A percentile compares a stretch with the other conserved stretches of the same genome.
Evolutionary conservation across 257 asterid species (phyloP).

Genomic region (Leptodermis oblonga): DNA sequence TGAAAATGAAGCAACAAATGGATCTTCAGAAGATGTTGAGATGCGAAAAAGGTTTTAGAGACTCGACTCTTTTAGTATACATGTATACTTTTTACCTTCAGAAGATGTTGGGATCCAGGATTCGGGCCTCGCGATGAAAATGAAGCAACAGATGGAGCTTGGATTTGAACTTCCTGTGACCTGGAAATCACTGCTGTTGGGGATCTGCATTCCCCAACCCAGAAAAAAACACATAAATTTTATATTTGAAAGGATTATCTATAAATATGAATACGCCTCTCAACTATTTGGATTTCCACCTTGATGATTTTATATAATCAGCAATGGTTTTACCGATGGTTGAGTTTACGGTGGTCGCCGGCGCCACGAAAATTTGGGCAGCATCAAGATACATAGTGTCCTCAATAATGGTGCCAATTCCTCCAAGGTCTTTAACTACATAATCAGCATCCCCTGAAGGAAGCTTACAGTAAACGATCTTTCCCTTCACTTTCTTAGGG

Average conservation of each 20-base stretch:
- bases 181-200: constrained; percentile 64
- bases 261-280: too few relatives aligned
- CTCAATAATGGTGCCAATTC: constrained; percentile 61
- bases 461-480: constrained; percentile 62
- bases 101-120: not conserved
- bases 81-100: not conserved
- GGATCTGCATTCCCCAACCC: constrained; percentile 41
- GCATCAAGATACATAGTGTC: constrained; percentile 52
- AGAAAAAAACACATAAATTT: not conserved
- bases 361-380: constrained; percentile 76
- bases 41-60: too few relatives aligned
- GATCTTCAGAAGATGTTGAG: too few relatives aligned
- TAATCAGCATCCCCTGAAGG: constrained; percentile 66
- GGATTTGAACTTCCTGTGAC: constrained; percentile 56
- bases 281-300: constrained; percentile 26
- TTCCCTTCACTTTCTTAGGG: constrained; percentile 75
- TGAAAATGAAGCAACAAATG: constrained; percentile 73
- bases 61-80: not conserved
- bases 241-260: too few relatives aligned
- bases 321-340: constrained; percentile 45
- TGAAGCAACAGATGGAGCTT: constrained; percentile 77
- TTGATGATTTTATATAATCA: constrained; percentile 53
- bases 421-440: constrained; percentile 67
- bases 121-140: constrained; percentile 3
- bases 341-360: constrained; percentile 58